These are phyloP conservation scores for Peniophora sp. DNA, from an alignment of 1,284 basidiomycete species.

Conservation along the genomic window DNA sequence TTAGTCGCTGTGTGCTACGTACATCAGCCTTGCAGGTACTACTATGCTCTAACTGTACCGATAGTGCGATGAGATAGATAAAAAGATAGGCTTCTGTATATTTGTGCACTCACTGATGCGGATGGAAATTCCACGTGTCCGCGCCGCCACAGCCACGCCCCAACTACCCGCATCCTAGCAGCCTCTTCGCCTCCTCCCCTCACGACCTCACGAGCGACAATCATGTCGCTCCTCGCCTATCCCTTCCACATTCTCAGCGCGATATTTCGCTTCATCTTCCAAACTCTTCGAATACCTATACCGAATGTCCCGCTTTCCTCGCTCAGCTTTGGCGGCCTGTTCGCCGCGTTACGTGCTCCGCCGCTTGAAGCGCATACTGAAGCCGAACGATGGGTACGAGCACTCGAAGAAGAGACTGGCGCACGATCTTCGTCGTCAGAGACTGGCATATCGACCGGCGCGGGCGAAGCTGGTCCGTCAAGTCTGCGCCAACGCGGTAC, in stretches of 20 bases:
- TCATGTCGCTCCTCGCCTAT: constrained; percentile 11
- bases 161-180: neutral
- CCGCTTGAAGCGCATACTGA: constrained; percentile 37
- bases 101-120: constrained; percentile 27
- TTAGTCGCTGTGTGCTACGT: too few species aligned
- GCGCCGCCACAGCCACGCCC: neutral
- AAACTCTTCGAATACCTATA: constrained; percentile 24
- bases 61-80: too few species aligned
- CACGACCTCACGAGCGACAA: too few species aligned
- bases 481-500: constrained; percentile 14
- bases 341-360: constrained; percentile 19
- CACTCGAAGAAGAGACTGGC: constrained; percentile 76
- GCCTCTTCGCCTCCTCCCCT: too few species aligned
- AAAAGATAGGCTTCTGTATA: too few species aligned
- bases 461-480: constrained; percentile 14
- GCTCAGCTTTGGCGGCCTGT: constrained; percentile 41
- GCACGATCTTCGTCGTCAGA: constrained; percentile 30
- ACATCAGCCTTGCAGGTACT: too few species aligned
- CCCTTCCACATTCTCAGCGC: constrained; percentile 22
- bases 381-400: constrained; percentile 65
- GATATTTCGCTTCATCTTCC: constrained; percentile 25
- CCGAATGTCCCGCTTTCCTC: constrained; percentile 22
- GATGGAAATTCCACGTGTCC: constrained; percentile 20
- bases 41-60: too few species aligned
- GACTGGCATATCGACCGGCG: constrained; percentile 21